A percentile compares a stretch with the other conserved stretches of the same genome.
Evolutionary conservation across 768 basidiomycete genomes (phyloP).

Genomic region (Lactarius akahatsu): DNA sequence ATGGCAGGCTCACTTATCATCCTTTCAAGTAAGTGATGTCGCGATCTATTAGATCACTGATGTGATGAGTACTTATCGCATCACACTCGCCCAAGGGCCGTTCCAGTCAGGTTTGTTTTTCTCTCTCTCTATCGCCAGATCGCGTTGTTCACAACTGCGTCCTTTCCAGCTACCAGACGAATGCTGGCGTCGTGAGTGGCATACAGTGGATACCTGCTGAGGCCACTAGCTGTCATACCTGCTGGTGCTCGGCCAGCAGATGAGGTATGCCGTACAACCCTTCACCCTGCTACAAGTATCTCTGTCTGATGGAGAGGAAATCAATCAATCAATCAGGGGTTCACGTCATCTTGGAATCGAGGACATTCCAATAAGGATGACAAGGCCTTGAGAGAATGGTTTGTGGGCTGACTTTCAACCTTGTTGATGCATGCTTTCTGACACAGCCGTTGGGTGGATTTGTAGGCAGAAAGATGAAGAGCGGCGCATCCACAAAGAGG

Average conservation of each 20-base stretch:
- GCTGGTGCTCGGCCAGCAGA: constrained; percentile 58
- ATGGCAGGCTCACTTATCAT: constrained; percentile 67
- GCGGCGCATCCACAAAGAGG: constrained; percentile 54
- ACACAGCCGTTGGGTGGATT: constrained; percentile 1
- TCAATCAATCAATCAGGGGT: constrained; percentile 45
- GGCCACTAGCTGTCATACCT: constrained; percentile 58
- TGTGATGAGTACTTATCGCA: constrained; percentile 26
- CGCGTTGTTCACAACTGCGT: background rate
- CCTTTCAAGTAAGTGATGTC: constrained; percentile 59
- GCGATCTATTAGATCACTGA: constrained; percentile 18
- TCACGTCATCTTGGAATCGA: constrained; percentile 56
- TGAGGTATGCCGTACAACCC: constrained; percentile 41
- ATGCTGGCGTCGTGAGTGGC: constrained; percentile 64
- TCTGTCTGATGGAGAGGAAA: constrained; percentile 14
- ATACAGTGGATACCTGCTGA: constrained; percentile 71
- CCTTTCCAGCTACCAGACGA: constrained; percentile 64
- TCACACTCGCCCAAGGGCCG: constrained; percentile 50
- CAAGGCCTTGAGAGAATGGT: constrained; percentile 30
- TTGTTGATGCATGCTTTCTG: constrained; percentile 7
- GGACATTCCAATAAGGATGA: constrained; percentile 32
- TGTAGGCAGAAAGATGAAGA: constrained; percentile 45
- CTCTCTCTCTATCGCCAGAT: constrained; percentile 9
- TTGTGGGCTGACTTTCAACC: constrained; percentile 4
- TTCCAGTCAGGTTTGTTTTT: constrained; percentile 61
- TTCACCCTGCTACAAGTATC: constrained; percentile 5